phyloP scores from a whole-genome alignment of 176 grass and related monocot species.

The Phoenix roebelenii region DNA sequence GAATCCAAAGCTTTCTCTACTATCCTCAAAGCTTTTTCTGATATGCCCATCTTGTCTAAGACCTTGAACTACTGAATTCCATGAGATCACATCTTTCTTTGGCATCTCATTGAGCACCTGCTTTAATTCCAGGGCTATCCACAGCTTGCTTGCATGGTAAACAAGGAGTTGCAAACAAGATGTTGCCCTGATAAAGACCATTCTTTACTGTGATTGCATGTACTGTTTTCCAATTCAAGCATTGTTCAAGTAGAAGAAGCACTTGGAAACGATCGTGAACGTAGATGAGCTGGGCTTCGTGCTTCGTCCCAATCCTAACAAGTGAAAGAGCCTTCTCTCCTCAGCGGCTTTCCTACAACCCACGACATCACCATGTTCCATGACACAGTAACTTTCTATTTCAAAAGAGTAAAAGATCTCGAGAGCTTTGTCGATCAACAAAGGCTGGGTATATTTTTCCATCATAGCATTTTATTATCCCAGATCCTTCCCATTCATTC shows the following conservation, averaged over 20 bases:
- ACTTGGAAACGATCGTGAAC: conserved; percentile 27
- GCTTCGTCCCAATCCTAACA: conserved; percentile 5
- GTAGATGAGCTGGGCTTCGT: conserved; percentile 14
- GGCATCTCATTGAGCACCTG: conserved; percentile 36
- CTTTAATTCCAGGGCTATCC: conserved; percentile 22
- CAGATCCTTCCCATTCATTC: conserved; percentile 34
- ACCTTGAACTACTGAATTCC: conserved; percentile 53
- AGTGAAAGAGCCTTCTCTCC: conserved; percentile 27
- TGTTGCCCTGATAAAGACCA: conserved; percentile 8
- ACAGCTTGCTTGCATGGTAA: conserved; percentile 45
- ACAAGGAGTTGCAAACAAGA: conserved; percentile 37
- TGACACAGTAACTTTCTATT: conserved; percentile 28
- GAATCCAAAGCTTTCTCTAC: conserved; percentile 22
- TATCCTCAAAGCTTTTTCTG: conserved; percentile 19
- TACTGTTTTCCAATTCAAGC: conserved; percentile 26
- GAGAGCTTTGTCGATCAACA: conserved; percentile 25
- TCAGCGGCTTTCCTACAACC: conserved; percentile 12
- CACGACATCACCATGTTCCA: conserved; percentile 48
- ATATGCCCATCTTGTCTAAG: conserved; percentile 40
- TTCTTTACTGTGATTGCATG: conserved; percentile 26
- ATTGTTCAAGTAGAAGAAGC: conserved; percentile 24
- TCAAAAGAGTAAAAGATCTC: conserved; percentile 34
- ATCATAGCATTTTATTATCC: conserved; percentile 50
- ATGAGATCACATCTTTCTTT: conserved; percentile 22
- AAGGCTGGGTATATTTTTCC: conserved; percentile 32